These are phyloP conservation scores for Jimgerdemannia lactiflua DNA, from an alignment of 192 early-diverging fungal genomes.

Conservation along the genomic window DNA sequence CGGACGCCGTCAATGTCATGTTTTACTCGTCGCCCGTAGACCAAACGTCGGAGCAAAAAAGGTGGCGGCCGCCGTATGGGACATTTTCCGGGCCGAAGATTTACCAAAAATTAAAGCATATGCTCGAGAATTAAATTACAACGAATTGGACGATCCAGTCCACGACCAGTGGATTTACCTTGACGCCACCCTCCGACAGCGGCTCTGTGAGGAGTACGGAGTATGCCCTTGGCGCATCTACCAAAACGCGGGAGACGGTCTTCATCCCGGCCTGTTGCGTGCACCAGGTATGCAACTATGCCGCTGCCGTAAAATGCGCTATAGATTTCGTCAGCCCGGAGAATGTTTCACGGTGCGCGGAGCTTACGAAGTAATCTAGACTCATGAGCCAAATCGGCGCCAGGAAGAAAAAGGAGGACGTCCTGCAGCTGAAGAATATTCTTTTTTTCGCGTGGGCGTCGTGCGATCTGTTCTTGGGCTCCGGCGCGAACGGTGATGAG, in stretches of 20 bases:
- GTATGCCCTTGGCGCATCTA: constrained; percentile 51
- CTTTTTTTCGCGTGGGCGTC: no score
- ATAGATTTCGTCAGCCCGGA: no score
- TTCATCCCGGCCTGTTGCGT: constrained; percentile 76
- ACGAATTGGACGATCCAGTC: constrained; percentile 45
- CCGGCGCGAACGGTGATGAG: no score
- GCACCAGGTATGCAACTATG: constrained; percentile 49
- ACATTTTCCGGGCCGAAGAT: constrained; percentile 48
- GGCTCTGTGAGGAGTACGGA: constrained; percentile 32
- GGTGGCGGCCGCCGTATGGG: constrained; percentile 53
- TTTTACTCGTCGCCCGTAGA: no score
- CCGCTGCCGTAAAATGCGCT: no score
- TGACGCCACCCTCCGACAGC: constrained; percentile 29
- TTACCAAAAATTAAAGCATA: constrained; percentile 34
- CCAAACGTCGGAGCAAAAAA: no score
- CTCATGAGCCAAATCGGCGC: constrained; percentile 17
- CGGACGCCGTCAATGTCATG: no score
- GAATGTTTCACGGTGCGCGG: no score
- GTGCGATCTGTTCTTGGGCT: no score
- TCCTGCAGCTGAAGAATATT: constrained; percentile 26
- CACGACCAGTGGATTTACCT: constrained; percentile 69
- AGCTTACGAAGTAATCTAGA: constrained; percentile 30
- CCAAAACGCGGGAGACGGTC: constrained; percentile 70
- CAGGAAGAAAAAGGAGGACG: constrained; percentile 32
- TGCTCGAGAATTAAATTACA: no score